Evolutionary conservation across 139 green algal genomes (phyloP).

Genomic region (Astrephomene gubernaculifera): DNA sequence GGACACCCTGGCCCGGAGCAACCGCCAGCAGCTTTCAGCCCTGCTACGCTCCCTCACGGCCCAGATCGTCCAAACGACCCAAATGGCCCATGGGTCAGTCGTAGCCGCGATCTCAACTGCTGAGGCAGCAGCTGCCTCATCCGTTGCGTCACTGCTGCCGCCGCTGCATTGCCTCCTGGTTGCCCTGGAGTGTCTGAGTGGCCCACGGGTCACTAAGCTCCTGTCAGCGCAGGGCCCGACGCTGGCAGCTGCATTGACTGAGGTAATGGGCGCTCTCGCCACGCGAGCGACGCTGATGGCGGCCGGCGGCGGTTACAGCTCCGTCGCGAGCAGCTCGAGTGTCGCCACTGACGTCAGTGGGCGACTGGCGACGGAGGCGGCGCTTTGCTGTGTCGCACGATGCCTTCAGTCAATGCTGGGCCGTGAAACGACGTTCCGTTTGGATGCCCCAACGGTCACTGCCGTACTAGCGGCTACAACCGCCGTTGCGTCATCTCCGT

Average conservation of each 20-base stretch:
- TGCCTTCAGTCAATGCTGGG: slow-evolving; percentile 34
- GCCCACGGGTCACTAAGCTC: neutral
- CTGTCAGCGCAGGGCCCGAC: neutral
- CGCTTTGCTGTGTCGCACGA: neutral
- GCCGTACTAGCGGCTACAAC: neutral
- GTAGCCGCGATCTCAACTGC: too few species aligned
- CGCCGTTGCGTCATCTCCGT: neutral
- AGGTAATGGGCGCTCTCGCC: neutral
- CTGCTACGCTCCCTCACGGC: neutral
- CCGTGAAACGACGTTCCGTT: slow-evolving; percentile 19
- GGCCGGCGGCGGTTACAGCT: neutral
- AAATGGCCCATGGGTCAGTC: too few species aligned
- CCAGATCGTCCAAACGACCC: neutral
- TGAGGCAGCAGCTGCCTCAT: neutral
- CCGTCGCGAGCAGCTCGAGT: too few species aligned
- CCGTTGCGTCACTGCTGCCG: neutral
- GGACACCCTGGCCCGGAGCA: neutral
- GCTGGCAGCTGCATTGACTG: neutral
- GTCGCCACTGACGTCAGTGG: too few species aligned
- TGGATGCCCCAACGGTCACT: neutral
- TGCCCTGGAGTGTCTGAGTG: slow-evolving; percentile 9
- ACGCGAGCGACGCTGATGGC: neutral
- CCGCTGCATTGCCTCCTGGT: slow-evolving; percentile 38
- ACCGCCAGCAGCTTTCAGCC: neutral
- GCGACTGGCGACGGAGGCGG: neutral